Evolutionary conservation across 2,329 filamentous ascomycete species (phyloP).

Genomic region (Talaromyces sp.): DNA sequence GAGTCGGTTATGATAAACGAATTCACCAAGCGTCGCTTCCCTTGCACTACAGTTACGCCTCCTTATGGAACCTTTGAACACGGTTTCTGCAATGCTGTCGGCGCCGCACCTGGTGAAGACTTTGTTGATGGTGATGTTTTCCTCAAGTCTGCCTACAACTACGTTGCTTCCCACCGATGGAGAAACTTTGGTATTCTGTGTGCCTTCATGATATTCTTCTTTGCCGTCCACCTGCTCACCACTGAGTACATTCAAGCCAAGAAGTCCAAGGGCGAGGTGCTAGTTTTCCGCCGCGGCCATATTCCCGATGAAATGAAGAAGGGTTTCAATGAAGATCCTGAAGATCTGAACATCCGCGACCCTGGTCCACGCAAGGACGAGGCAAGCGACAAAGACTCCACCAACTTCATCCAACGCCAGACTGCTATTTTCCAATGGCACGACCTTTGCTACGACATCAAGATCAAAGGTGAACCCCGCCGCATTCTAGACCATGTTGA

Average conservation of each 20-base stretch:
- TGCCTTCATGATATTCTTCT: conserved; percentile 60
- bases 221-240: conserved; percentile 56
- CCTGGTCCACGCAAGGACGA: conserved; percentile 28
- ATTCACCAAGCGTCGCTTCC: conserved; percentile 62
- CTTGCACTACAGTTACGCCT: conserved; percentile 40
- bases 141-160: conserved; percentile 51
- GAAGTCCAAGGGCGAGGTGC: conserved; percentile 71
- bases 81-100: conserved; percentile 55
- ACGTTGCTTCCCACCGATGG: conserved; percentile 59
- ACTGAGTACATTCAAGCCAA: conserved; percentile 60
- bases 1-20: conserved; percentile 80
- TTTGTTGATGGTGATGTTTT: conserved; percentile 57
- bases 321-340: conserved; percentile 21
- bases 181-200: conserved; percentile 64
- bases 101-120: conserved; percentile 50
- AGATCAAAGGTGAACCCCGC: conserved; percentile 70
- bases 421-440: conserved; percentile 83
- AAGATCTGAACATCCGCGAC: conserved; percentile 16
- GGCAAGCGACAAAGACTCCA: conserved; percentile 21
- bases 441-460: conserved; percentile 75
- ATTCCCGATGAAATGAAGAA: conserved; percentile 36
- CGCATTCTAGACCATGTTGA: conserved; percentile 80
- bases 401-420: conserved; percentile 52
- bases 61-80: conserved; percentile 25
- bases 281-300: conserved; percentile 69